Conservation (phyloP, 176 grass and related monocot genomes). For the Carex littledalei region DNA sequence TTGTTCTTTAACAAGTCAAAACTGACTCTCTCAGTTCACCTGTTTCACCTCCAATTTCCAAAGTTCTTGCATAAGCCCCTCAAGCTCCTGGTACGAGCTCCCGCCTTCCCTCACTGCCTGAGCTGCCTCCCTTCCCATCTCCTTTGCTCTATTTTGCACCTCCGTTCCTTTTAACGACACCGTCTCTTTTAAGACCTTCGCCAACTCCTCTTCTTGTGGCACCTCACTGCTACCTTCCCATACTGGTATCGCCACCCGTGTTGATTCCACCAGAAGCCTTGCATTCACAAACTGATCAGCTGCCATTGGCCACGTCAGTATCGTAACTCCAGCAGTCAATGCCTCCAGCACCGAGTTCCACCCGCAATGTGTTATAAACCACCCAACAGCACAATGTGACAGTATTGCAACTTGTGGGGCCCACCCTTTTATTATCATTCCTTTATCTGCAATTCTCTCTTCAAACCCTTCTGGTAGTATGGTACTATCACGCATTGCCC, state of each 20-base stretch:
- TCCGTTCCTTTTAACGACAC: not conserved
- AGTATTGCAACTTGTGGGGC: constrained; percentile 36
- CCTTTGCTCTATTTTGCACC: constrained; percentile 4
- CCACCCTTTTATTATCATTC: constrained; percentile 26
- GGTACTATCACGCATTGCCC: constrained; percentile 13
- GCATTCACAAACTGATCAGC: constrained; percentile 25
- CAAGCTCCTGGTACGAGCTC: not conserved
- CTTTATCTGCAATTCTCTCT: constrained; percentile 14
- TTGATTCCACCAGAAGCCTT: not conserved
- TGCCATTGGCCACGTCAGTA: constrained; percentile 33
- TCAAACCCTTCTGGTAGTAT: constrained; percentile 25
- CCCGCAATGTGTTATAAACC: constrained; percentile 34
- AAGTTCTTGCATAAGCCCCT: not conserved
- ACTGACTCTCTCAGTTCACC: not conserved
- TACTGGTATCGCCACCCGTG: not conserved
- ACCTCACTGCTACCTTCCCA: constrained; percentile 8
- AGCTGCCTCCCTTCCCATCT: not conserved
- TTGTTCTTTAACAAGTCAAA: not conserved
- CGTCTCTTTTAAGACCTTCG: not conserved
- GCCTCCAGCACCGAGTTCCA: constrained; percentile 42
- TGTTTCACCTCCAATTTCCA: not conserved
- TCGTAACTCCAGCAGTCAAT: constrained; percentile 14
- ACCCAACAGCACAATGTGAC: constrained; percentile 22
- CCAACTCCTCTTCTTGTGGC: constrained; percentile 25
- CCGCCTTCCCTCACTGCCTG: not conserved